phyloP scores from a whole-genome alignment of 1,284 basidiomycete species.

The Apiotrichum mycotoxinovorans region DNA sequence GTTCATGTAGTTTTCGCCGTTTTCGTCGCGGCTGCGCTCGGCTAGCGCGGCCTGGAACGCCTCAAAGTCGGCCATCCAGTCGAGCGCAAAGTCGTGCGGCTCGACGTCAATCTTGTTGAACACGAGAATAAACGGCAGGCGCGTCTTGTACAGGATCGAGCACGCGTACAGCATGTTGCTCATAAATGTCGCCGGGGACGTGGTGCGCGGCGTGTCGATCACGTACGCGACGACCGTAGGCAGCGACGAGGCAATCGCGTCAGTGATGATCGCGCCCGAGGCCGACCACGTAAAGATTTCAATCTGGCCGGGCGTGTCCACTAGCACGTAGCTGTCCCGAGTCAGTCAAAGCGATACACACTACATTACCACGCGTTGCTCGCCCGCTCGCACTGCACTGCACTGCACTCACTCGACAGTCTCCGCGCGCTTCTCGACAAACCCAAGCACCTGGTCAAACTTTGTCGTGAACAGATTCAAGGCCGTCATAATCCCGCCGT shows the following conservation, averaged over 20 bases:
- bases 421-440: conserved; percentile 86
- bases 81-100: conserved; percentile 82
- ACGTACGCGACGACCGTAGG: conserved; percentile 95
- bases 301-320: conserved; percentile 98
- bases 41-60: conserved; percentile 60
- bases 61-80: conserved; percentile 99
- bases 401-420: conserved; percentile 70
- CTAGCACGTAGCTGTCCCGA: conserved; percentile 82
- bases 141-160: conserved; percentile 97
- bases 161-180: conserved; percentile 99
- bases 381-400: neutral
- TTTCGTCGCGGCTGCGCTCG: conserved; percentile 61
- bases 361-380: neutral
- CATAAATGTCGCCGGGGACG: conserved; percentile 97
- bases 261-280: conserved; percentile 96
- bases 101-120: conserved; percentile 97
- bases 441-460: conserved; percentile 91
- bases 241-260: conserved; percentile 88
- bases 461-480: conserved; percentile 98
- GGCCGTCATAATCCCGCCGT: conserved; percentile 95
- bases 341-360: too few relatives aligned
- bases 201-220: conserved; percentile 94
- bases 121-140: conserved; percentile 92
- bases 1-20: conserved; percentile 97
- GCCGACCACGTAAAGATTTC: conserved; percentile 99